These are phyloP conservation scores for Kwoniella bestiolae DNA, from an alignment of 768 basidiomycete genomes.

Conservation along the genomic window DNA sequence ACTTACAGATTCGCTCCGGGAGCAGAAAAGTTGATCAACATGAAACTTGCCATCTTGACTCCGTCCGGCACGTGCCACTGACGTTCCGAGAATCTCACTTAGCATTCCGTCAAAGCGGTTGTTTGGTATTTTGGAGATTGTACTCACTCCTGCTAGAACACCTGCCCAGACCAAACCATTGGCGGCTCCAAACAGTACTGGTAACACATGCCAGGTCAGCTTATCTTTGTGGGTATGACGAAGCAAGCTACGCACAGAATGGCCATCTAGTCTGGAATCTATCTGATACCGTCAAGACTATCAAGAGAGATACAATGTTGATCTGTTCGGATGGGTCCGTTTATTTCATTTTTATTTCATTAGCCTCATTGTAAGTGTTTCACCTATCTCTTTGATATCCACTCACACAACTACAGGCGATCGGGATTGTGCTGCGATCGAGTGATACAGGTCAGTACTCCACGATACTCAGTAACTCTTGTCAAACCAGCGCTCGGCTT, in stretches of 20 bases:
- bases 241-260: constrained; percentile 10
- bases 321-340: background rate
- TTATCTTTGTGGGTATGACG: no score
- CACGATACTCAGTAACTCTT: no score
- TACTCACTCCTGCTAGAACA: constrained; percentile 11
- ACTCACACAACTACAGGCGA: background rate
- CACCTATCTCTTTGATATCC: no score
- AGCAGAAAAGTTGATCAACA: constrained; percentile 9
- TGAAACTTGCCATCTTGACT: constrained; percentile 14
- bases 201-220: background rate
- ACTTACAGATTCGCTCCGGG: constrained; percentile 11
- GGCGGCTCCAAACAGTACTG: constrained; percentile 1
- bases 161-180: constrained; percentile 9
- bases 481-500: no score
- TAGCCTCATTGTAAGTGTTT: no score
- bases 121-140: background rate
- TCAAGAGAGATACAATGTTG: constrained; percentile 15
- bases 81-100: no score
- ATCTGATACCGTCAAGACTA: constrained; percentile 13
- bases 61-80: constrained; percentile 19
- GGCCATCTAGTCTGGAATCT: constrained; percentile 13
- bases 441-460: background rate
- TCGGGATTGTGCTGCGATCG: background rate
- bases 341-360: background rate
- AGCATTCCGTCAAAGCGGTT: no score